Conservation (phyloP, 805 yeast genomes). For the Kluyveromyces siamensis region DNA sequence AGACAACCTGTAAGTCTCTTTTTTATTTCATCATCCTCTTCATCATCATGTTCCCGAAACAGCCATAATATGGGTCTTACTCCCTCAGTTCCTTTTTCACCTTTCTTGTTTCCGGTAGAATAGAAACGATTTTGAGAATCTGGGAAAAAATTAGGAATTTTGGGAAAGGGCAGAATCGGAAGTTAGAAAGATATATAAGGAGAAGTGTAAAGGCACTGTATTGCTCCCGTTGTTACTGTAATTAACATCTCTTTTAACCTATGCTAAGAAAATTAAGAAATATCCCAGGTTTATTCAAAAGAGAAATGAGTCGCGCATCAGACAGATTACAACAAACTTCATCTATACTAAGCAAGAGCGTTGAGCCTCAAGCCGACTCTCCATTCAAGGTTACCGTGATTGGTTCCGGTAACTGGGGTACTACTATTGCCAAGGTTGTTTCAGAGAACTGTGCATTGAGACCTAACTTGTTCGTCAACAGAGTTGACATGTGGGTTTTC, state of each 20-base stretch:
- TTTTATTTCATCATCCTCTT: not conserved
- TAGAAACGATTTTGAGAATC: not conserved
- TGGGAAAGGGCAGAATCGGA: not conserved
- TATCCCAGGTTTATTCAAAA: not conserved
- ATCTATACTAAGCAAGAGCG: conserved; percentile 18
- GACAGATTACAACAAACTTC: conserved; percentile 27
- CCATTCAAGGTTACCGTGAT: conserved; percentile 62
- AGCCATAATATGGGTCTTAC: not conserved
- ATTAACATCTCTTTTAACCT: too few species aligned
- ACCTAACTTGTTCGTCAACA: conserved; percentile 58
- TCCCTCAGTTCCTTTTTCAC: not conserved
- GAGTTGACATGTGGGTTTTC: conserved; percentile 95
- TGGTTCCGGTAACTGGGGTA: conserved; percentile 98
- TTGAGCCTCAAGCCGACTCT: conserved; percentile 12
- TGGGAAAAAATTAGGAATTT: too few species aligned
- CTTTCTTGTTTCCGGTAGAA: not conserved
- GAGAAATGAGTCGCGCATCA: conserved; percentile 14
- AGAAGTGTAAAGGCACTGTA: not conserved
- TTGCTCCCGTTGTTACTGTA: too few species aligned
- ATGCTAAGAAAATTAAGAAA: not conserved
- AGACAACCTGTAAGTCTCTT: not conserved
- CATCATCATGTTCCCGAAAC: not conserved
- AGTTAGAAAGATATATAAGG: not conserved
- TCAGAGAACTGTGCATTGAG: conserved; percentile 77
- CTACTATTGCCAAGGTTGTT: conserved; percentile 90